Percentiles rank a stretch among this genome's conserved stretches.
These are phyloP conservation scores for Petunia secreta DNA, from an alignment of 257 asterid species.

Conservation along the genomic window DNA sequence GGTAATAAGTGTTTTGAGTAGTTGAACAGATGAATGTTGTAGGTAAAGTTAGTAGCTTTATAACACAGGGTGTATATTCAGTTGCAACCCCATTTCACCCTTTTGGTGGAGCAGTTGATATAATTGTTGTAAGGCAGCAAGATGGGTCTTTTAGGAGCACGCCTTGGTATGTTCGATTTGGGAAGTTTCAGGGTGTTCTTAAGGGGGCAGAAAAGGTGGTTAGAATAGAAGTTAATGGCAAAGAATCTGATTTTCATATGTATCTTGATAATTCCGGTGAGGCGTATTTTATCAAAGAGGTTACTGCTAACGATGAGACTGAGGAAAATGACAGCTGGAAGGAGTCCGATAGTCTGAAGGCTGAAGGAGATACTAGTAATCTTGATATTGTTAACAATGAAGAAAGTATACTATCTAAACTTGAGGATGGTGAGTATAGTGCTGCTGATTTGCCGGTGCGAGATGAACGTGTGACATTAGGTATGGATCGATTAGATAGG, in stretches of 20 bases:
- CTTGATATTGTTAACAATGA: conserved; percentile 35
- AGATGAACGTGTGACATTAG: conserved; percentile 69
- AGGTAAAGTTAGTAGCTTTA: conserved; percentile 73
- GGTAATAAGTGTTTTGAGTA: conserved; percentile 34
- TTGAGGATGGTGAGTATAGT: conserved; percentile 40
- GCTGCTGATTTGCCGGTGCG: conserved; percentile 53
- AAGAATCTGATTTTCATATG: conserved; percentile 77
- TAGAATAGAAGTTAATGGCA: conserved; percentile 82
- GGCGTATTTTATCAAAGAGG: conserved; percentile 82
- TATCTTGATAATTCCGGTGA: conserved; percentile 88
- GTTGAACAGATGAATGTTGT: conserved; percentile 75
- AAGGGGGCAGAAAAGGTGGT: conserved; percentile 88
- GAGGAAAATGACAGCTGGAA: conserved; percentile 38
- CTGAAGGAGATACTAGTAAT: conserved; percentile 34
- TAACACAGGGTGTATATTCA: conserved; percentile 79
- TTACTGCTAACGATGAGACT: conserved; percentile 47
- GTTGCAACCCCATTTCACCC: conserved; percentile 98
- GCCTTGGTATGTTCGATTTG: conserved; percentile 94
- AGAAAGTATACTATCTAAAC: conserved; percentile 37
- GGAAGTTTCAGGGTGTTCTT: conserved; percentile 91
- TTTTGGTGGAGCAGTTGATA: conserved; percentile 96
- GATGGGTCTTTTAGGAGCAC: conserved; percentile 84
- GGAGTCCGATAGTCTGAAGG: conserved; percentile 44
- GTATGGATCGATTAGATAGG: conserved; percentile 70
- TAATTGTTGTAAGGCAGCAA: conserved; percentile 75